Conservation (phyloP, 768 basidiomycete genomes). For the Pisolithus sp. region DNA sequence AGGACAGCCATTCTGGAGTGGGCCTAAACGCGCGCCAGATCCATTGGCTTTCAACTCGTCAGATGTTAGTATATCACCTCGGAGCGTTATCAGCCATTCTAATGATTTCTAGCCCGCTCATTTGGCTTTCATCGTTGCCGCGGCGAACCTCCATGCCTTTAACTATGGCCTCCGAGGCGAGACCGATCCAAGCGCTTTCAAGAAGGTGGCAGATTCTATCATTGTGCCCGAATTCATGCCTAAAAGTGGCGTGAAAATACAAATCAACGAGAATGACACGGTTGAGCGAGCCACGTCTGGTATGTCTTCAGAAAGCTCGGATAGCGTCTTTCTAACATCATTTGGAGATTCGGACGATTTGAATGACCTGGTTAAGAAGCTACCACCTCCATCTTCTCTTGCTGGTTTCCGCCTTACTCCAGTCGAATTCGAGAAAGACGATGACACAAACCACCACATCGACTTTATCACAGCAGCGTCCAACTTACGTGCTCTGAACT, state of each 20-base stretch:
- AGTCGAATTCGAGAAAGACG: constrained; percentile 99
- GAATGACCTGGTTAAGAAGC: constrained; percentile 51
- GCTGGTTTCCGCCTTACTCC: constrained; percentile 94
- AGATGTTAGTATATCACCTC: constrained; percentile 56
- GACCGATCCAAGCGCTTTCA: constrained; percentile 71
- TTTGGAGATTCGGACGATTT: constrained; percentile 43
- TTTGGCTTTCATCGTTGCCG: constrained; percentile 83
- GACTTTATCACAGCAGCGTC: constrained; percentile 98
- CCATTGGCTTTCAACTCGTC: constrained; percentile 79
- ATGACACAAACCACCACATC: constrained; percentile 96
- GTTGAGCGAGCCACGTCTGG: constrained; percentile 46
- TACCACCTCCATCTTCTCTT: constrained; percentile 86
- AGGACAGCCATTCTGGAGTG: constrained; percentile 98
- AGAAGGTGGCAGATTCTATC: constrained; percentile 76
- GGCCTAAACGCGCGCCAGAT: constrained; percentile 95
- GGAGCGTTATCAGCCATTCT: constrained; percentile 3
- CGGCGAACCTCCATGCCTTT: constrained; percentile 94
- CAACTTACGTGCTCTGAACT: constrained; percentile 94
- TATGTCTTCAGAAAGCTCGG: constrained; percentile 8
- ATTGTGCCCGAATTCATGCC: constrained; percentile 92
- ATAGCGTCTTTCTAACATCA: constrained; percentile 1
- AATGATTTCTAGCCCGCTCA: constrained; percentile 60
- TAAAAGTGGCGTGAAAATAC: constrained; percentile 85
- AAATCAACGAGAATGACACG: constrained; percentile 90
- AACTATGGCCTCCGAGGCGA: constrained; percentile 96